Evolutionary conservation across 257 asterid species (phyloP).

Genomic region (Jacaranda copaia): DNA sequence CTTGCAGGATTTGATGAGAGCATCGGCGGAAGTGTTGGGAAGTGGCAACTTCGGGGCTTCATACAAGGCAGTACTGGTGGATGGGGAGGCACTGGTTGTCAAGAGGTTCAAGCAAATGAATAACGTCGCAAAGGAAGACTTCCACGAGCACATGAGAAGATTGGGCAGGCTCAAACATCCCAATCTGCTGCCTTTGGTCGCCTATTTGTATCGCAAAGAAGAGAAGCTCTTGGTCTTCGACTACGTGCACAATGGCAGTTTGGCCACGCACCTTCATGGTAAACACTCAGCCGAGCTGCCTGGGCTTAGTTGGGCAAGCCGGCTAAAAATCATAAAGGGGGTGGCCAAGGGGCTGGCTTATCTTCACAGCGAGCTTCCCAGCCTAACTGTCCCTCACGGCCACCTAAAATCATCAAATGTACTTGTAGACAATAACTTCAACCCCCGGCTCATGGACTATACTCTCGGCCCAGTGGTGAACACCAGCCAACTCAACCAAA

Average conservation of each 20-base stretch:
- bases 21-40: conserved; percentile 89
- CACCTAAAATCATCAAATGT: conserved; percentile 90
- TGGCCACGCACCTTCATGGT: conserved; percentile 81
- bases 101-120: conserved; percentile 91
- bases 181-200: conserved; percentile 76
- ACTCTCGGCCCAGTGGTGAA: conserved; percentile 80
- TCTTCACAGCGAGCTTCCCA: conserved; percentile 75
- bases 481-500: conserved; percentile 59
- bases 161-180: conserved; percentile 72
- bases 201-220: conserved; percentile 85
- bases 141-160: conserved; percentile 93
- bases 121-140: conserved; percentile 68
- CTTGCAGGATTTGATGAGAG: conserved; percentile 82
- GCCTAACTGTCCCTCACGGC: conserved; percentile 68
- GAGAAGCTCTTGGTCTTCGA: conserved; percentile 86
- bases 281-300: conserved; percentile 54
- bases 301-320: conserved; percentile 68
- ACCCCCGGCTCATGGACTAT: conserved; percentile 83
- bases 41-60: conserved; percentile 90
- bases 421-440: conserved; percentile 58
- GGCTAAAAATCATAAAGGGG: conserved; percentile 84
- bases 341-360: conserved; percentile 69
- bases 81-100: conserved; percentile 78
- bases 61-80: conserved; percentile 82
- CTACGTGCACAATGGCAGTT: conserved; percentile 65